Conservation (phyloP, 1,284 basidiomycete species). For the Xanthoconium separans region DNA sequence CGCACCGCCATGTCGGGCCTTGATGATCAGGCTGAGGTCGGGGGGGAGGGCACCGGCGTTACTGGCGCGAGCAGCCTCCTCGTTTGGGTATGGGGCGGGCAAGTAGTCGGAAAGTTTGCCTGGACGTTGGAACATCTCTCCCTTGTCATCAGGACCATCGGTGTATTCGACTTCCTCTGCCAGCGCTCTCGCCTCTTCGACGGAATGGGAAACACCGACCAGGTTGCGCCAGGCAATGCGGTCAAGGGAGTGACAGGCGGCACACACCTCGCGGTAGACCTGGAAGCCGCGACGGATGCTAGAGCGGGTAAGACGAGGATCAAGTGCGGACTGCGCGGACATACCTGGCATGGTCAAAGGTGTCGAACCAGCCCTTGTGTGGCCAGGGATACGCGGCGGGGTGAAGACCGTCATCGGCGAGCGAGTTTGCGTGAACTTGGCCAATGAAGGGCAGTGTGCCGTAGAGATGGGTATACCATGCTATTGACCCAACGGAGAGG, state of each 20-base stretch:
- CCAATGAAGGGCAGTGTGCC: constrained; percentile 85
- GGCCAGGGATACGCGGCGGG: constrained; percentile 88
- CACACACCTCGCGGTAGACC: constrained; percentile 99
- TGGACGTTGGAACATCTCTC: constrained; percentile 98
- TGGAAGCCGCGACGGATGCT: constrained; percentile 98
- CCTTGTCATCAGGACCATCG: constrained; percentile 93
- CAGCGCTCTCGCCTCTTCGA: constrained; percentile 88
- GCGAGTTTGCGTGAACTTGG: constrained; percentile 87
- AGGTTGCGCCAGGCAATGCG: constrained; percentile 99
- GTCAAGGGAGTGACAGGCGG: constrained; percentile 98
- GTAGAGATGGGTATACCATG: constrained; percentile 96
- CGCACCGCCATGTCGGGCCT: constrained; percentile 96
- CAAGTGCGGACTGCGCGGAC: constrained; percentile 19
- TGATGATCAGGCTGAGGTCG: constrained; percentile 96
- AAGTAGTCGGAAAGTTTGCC: constrained; percentile 98
- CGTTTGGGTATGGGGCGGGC: constrained; percentile 95
- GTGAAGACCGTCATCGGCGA: constrained; percentile 94
- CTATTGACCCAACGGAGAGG: constrained; percentile 84
- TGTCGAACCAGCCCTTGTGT: constrained; percentile 84
- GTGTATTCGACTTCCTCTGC: constrained; percentile 97
- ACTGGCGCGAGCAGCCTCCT: constrained; percentile 93
- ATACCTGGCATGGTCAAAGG: constrained; percentile 93
- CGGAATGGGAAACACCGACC: constrained; percentile 97
- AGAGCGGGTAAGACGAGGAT: constrained; percentile 6
- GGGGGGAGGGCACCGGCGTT: constrained; percentile 97